Conservation (phyloP, 2,329 filamentous ascomycete genomes). For the Fusarium haematococcum region DNA sequence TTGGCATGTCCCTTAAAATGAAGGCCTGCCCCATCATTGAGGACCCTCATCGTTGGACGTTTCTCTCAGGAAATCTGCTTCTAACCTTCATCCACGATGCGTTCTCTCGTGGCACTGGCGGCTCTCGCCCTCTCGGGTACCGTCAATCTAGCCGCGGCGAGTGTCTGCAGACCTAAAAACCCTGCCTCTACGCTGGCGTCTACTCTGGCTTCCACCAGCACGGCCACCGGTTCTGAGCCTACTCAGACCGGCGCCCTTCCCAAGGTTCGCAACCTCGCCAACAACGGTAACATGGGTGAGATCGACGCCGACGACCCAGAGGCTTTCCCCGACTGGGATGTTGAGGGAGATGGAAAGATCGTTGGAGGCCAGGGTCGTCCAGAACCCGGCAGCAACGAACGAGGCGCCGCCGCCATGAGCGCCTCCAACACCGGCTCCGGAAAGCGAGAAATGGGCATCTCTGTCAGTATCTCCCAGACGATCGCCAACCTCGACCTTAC, state of each 20-base stretch:
- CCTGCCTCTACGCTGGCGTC: not conserved
- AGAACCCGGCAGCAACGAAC: not conserved
- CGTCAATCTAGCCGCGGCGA: not conserved
- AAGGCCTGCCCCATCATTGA: not conserved
- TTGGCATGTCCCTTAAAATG: not conserved
- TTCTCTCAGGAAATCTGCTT: not conserved
- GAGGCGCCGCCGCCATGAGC: not conserved
- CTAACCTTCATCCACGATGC: constrained; percentile 2
- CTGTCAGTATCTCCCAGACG: constrained; percentile 9
- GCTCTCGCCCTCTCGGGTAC: constrained; percentile 14
- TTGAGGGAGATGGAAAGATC: constrained; percentile 1
- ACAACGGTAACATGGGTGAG: constrained; percentile 4
- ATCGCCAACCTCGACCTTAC: constrained; percentile 3
- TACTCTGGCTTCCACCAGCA: not conserved
- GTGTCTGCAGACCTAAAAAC: not conserved
- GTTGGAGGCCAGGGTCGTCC: not conserved
- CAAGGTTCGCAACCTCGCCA: not conserved
- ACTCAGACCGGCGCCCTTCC: not conserved
- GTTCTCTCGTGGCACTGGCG: constrained; percentile 12
- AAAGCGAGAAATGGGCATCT: constrained; percentile 5
- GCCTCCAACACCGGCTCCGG: not conserved
- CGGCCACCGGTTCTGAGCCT: not conserved
- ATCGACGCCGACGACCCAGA: not conserved
- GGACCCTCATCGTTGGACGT: not conserved
- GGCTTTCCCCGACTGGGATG: not conserved